Evolutionary conservation across 2,329 filamentous ascomycete species (phyloP), one percentile per base, ranked within the genome.

Genomic region (Diaporthe sp.): DNA sequence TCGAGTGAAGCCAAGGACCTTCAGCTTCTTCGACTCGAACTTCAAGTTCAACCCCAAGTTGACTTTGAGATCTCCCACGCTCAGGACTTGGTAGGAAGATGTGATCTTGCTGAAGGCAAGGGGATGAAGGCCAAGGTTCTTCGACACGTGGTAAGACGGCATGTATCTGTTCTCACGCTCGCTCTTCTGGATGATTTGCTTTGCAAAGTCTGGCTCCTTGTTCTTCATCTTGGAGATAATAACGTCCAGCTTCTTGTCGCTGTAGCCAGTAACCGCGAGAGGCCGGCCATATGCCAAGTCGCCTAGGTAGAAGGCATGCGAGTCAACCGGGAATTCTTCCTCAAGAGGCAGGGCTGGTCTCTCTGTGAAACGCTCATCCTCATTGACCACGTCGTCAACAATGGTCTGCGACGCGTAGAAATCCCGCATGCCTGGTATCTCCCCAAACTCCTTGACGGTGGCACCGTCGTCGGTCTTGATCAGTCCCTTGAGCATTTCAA

Each of bases 11-110:
- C 97, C 97, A 44, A 99, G 86, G 9, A 99, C 97, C 86, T 99
- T 99, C 79, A 96, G 90, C 85, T 98, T 98, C 85, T 95, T 96
- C 3, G 92, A 95, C 82, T 99, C 97, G 76, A 99, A 99, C 83
- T 99, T 99, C 79, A 99, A 89, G 81, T 99, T 99, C 77, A 99
- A 88, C 0, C 97, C 97, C 34, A 99, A 87, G 80, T 99, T 99
- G 77, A 98, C 89, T 79, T 94, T 94, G 75, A 95, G 88, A 34
- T 94, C 95, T 74, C 95, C 95, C 5, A 96, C 92, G 25, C 86
- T 90, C 74, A 92, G 91, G 74, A 99, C 94, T 73, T 93, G 94
- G 83, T 98, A 98, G 0, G 96, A 96, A 2, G 97, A 98, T 0
- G 97, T 98, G 80, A 99, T 94, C 88, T 98, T 99, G 84, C 96